Evolutionary conservation across 257 asterid genomes (phyloP).

Genomic region (Solanum piurae): DNA sequence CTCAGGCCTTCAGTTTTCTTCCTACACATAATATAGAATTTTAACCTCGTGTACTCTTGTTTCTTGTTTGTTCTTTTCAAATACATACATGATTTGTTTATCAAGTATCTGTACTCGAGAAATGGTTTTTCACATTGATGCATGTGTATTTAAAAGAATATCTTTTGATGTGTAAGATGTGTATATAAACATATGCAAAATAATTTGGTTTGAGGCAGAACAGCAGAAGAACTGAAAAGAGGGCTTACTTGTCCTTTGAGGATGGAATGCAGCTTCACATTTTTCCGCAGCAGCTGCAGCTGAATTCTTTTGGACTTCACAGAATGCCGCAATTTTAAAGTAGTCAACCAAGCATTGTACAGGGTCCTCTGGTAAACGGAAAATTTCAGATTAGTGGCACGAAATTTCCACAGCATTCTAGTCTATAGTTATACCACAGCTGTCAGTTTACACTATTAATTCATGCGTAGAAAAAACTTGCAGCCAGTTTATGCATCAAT

Average conservation of each 20-base stretch:
- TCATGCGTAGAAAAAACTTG: background rate
- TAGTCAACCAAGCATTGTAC: constrained; percentile 62
- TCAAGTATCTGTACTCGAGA: background rate
- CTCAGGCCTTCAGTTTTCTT: background rate
- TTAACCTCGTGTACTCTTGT: background rate
- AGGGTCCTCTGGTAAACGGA: constrained; percentile 50
- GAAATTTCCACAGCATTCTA: background rate
- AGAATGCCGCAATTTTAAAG: constrained; percentile 48
- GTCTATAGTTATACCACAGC: background rate
- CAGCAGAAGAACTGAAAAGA: background rate
- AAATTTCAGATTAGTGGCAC: background rate
- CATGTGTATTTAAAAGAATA: background rate
- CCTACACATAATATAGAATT: background rate
- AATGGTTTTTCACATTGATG: background rate
- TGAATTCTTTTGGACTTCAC: constrained; percentile 53
- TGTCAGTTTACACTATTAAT: background rate
- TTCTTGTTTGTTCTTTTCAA: background rate
- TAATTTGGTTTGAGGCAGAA: background rate
- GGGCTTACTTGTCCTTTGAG: constrained; percentile 57
- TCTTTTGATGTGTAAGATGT: background rate
- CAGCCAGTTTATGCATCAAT: background rate
- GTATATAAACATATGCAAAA: background rate
- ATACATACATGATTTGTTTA: background rate
- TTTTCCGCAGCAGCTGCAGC: constrained; percentile 39
- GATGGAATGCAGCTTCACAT: constrained; percentile 52